phyloP scores from a whole-genome alignment of 805 yeast genomes.

The Sugiyamaella lignohabitans region DNA sequence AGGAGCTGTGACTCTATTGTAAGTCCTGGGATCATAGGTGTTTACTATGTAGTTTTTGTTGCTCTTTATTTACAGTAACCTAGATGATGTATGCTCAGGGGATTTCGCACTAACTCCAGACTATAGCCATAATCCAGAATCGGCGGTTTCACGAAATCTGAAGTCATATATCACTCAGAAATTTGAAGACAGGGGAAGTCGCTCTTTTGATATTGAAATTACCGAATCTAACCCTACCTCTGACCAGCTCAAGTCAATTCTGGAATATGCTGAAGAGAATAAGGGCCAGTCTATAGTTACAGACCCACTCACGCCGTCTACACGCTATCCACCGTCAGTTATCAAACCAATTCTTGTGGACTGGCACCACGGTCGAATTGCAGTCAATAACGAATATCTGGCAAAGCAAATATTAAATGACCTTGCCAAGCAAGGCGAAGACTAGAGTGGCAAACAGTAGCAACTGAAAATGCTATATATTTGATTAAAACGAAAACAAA shows the following conservation, averaged over 20 bases:
- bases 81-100: no score
- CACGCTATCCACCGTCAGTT: neutral
- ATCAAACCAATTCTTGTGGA: constrained; percentile 50
- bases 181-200: constrained; percentile 19
- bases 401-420: constrained; percentile 39
- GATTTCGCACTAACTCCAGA: no score
- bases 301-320: no score
- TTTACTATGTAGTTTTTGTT: no score
- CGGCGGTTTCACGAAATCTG: constrained; percentile 18
- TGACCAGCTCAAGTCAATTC: constrained; percentile 23
- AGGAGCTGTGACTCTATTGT: constrained; percentile 29
- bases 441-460: no score
- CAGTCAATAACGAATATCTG: constrained; percentile 40
- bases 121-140: constrained; percentile 23
- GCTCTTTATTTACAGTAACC: no score
- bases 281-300: neutral
- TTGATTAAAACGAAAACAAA: neutral
- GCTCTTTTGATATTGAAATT: constrained; percentile 28
- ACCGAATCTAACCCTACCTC: constrained; percentile 28
- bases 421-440: constrained; percentile 7
- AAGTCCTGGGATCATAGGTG: constrained; percentile 14
- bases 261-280: constrained; percentile 12
- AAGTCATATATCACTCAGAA: constrained; percentile 16
- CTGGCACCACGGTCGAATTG: constrained; percentile 53
- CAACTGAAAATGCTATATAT: neutral